Evolutionary conservation across 805 yeast species (phyloP).

Genomic region (Wickerhamomyces rabaulensis): DNA sequence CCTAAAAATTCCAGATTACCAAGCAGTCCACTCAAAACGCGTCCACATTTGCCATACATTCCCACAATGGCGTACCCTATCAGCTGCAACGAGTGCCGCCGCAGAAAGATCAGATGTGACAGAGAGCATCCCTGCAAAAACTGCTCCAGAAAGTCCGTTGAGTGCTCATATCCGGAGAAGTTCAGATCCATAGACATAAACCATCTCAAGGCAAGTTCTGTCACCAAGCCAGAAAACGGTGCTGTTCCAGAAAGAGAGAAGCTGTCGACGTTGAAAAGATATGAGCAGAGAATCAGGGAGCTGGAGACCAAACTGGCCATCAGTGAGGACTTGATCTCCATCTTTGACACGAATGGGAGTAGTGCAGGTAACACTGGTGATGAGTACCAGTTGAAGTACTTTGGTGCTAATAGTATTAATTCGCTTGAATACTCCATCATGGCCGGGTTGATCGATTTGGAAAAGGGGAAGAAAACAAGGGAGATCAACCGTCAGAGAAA

Average conservation of each 20-base stretch:
- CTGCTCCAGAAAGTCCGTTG: constrained; percentile 10
- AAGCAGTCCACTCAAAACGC: too few relatives aligned
- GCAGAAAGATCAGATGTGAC: constrained; percentile 21
- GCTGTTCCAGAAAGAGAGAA: not conserved
- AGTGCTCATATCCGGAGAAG: constrained; percentile 18
- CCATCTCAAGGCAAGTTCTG: constrained; percentile 3
- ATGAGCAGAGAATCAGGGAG: constrained; percentile 11
- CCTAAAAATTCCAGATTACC: too few relatives aligned
- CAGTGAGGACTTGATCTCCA: constrained; percentile 19
- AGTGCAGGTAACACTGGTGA: not conserved
- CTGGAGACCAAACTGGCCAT: constrained; percentile 14
- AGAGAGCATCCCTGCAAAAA: constrained; percentile 15
- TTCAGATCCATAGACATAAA: constrained; percentile 20
- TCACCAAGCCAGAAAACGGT: not conserved
- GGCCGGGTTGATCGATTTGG: not conserved
- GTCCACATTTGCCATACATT: not conserved
- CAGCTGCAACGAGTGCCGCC: constrained; percentile 23
- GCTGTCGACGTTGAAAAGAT: not conserved
- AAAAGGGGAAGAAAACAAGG: not conserved
- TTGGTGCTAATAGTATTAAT: constrained; percentile 11
- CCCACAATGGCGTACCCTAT: constrained; percentile 17
- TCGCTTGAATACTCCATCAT: constrained; percentile 9
- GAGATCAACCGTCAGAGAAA: constrained; percentile 4
- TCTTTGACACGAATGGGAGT: constrained; percentile 17
- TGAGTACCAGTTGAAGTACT: constrained; percentile 6